Evolutionary conservation across 139 green algal genomes (phyloP), one percentile per base, ranked within the genome.

Genomic region (Chlamydomonas sp.): DNA sequence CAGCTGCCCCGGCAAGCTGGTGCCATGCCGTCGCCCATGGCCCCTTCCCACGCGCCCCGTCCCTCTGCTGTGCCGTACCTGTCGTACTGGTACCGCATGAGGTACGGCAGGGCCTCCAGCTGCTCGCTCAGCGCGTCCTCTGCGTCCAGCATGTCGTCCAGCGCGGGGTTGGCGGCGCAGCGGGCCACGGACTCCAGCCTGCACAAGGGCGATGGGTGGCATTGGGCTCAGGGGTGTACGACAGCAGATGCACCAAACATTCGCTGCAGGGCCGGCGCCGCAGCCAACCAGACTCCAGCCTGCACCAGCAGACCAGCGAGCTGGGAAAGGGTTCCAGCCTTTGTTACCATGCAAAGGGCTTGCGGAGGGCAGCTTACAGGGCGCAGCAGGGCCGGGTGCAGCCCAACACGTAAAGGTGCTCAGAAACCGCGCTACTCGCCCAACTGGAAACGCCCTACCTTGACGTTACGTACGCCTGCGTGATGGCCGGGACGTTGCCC

Each of bases 91-190:
- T 99, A 99, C 63, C 97, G 84, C 63, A 92, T 88, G 31, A 99
- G 89, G 94, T 97, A 98, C 1, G 97, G 97, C 88, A 99, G 89
- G 67, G 89, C 94, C 77, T 99, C 97, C 85, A 99, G 92, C 92
- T 99, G 97, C 88, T 99, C 97, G 63, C 94, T 89, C 63, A 99
- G 92, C 86, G 97, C 91, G 89, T 99, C 97, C 89, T 99, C 96
- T 78, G 96, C 97, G 90, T 99, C 97, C 77, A 99, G 86, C 31
- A 97, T 96, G 90, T 99, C 97, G 69, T 99, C 96, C 49, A 91
- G 77, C 8, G 86, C 63, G 20, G 81, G 79, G 84, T 94, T 92
- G 73, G 95, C 83, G 66, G 95, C 85, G 77, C 97, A 94, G 63
- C 94, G 86, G 15, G 90, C 82, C 18, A 99, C 97, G 14, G 86